Percentiles rank a stretch among this genome's conserved stretches.
Conservation (phyloP, 192 early-diverging fungal genomes). For the Allomyces arbusculus region DNA sequence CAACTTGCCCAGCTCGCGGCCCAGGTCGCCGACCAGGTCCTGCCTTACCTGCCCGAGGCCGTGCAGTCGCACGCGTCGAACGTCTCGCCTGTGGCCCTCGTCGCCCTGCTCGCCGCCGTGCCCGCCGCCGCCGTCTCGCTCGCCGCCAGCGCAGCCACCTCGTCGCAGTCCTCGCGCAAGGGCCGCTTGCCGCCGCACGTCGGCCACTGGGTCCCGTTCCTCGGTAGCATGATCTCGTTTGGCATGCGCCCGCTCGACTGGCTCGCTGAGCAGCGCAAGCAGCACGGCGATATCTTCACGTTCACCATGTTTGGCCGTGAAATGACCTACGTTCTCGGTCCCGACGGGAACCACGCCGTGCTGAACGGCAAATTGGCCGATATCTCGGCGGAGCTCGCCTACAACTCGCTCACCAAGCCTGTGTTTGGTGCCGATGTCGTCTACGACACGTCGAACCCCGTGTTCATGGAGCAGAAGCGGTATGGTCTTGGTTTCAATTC, state of each 20-base stretch:
- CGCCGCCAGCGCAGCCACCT: no score
- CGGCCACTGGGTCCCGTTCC: slow-evolving; percentile 55
- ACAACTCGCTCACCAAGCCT: slow-evolving; percentile 75
- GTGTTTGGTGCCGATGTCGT: slow-evolving; percentile 92
- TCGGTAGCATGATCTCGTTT: slow-evolving; percentile 71
- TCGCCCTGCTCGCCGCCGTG: no score
- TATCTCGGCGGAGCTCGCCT: slow-evolving; percentile 81
- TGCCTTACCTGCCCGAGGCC: no score
- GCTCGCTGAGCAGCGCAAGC: slow-evolving; percentile 56
- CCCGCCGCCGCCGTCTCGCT: no score
- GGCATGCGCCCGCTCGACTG: slow-evolving; percentile 79
- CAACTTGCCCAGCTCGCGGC: no score
- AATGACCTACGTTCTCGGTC: slow-evolving; percentile 71
- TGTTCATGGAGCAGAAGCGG: slow-evolving; percentile 98
- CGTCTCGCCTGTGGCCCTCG: no score
- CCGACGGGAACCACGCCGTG: slow-evolving; percentile 89
- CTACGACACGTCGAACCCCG: slow-evolving; percentile 77
- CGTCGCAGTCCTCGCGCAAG: neutral
- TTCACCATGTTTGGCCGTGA: slow-evolving; percentile 79
- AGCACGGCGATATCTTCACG: slow-evolving; percentile 78
- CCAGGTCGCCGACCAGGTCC: no score
- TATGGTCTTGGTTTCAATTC: slow-evolving; percentile 12
- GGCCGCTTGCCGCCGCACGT: slow-evolving; percentile 16
- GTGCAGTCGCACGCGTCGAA: no score
- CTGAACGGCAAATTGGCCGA: slow-evolving; percentile 77